Evolutionary conservation across 2,329 filamentous ascomycete genomes (phyloP).

Genomic region (Aspergillus melleus): DNA sequence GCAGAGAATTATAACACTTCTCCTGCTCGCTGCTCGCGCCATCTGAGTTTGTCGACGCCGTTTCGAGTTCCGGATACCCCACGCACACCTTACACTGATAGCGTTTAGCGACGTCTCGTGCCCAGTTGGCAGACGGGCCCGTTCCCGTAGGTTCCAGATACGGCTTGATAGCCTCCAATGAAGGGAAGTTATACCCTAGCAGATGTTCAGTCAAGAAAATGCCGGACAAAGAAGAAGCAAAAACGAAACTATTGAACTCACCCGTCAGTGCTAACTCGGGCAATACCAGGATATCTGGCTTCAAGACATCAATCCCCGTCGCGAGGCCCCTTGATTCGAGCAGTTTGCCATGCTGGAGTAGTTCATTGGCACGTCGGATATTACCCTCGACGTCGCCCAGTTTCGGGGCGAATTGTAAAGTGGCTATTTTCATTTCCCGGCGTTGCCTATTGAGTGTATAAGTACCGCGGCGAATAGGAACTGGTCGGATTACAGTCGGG

Average conservation of each 20-base stretch:
- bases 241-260: constrained; percentile 25
- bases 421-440: constrained; percentile 47
- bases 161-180: constrained; percentile 56
- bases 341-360: constrained; percentile 39
- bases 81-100: constrained; percentile 62
- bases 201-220: background rate
- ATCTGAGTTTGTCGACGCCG: background rate
- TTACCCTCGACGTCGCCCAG: constrained; percentile 48
- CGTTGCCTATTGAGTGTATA: constrained; percentile 3
- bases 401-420: constrained; percentile 46
- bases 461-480: background rate
- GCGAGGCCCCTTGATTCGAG: constrained; percentile 7
- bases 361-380: constrained; percentile 43
- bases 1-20: constrained; percentile 59
- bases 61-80: constrained; percentile 59
- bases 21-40: constrained; percentile 9
- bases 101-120: constrained; percentile 53
- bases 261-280: constrained; percentile 64
- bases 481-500: background rate
- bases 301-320: constrained; percentile 24
- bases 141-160: constrained; percentile 59
- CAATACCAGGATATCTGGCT: constrained; percentile 59
- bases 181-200: constrained; percentile 64
- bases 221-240: background rate
- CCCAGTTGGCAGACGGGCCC: constrained; percentile 60